Base-by-base conservation (phyloP, 129 eudicot species). In the Solidago caesia region DNA sequence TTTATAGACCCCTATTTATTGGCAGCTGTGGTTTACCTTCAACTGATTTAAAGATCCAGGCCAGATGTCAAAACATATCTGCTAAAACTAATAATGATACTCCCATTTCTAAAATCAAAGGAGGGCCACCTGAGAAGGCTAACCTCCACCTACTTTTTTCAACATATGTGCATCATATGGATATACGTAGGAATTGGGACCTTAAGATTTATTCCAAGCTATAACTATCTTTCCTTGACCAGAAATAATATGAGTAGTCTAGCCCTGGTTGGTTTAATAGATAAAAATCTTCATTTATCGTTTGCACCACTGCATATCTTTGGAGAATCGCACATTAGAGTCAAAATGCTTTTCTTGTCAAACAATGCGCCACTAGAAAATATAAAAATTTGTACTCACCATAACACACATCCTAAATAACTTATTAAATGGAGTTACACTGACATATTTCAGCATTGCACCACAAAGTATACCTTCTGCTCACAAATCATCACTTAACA, bases 121-220 rank as follows among this genome's bases (percentile, higher is more conserved):
- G 33, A 70, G 63, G n/a, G 64, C 8, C 62, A 52, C 2, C 29
- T 21, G 49, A 70, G 64, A 70, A 39, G 39, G 51, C 64, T 49
- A 13, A 39, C 41, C 29, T 49, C 74, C 74, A 70, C 45, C 42
- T 52, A n/a, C 26, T 9, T 10, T 29, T 48, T 29, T n/a, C 43
- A 5, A 51, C 75, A 70, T 70, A 4, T 52, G 55, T 71, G 56
- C 76, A 43, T 43, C 76, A 9, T 71, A 71, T 68, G 59, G 12
- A 47, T 68, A 7, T 62, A 29, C 67, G n/a, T 62, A 9, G 42
- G 2, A 62, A 11, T 1, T 62, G 21, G 14, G 41, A 62, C 41
- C 67, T 4, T 61, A 61, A 27, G 26, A 33, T 11, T 61, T 61
- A 29, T 53, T 53, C 67, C 67, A 61, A 4, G 44, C 42, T 11